Conservation (phyloP, 805 yeast species). For the Yarrowia divulgata region DNA sequence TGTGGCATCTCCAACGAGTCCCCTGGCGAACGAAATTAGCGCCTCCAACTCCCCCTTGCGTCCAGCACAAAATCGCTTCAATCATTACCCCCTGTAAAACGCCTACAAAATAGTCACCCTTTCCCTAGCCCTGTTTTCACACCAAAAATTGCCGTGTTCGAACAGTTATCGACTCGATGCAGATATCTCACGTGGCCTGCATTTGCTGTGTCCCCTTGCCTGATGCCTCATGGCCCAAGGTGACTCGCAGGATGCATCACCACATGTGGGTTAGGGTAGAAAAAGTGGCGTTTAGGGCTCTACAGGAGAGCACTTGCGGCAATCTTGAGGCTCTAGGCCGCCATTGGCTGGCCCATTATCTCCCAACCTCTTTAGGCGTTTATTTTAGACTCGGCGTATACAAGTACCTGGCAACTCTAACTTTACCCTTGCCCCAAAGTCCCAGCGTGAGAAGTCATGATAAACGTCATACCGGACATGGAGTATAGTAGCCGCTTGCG, state of each 20-base stretch:
- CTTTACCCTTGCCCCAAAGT: conserved; percentile 14
- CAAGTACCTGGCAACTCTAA: conserved; percentile 6
- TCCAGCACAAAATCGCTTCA: no score
- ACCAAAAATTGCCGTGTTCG: no score
- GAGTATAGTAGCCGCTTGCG: conserved; percentile 3
- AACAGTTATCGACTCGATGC: no score
- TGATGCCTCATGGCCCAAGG: no score
- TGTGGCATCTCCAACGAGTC: no score
- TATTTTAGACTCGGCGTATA: conserved; percentile 40
- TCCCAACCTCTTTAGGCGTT: conserved; percentile 3
- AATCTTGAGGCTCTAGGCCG: conserved; percentile 7
- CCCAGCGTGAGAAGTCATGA: not conserved
- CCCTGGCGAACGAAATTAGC: no score
- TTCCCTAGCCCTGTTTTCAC: no score
- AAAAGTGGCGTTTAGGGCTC: conserved; percentile 1
- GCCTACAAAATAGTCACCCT: no score
- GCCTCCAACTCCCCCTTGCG: no score
- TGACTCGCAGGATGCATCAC: not conserved
- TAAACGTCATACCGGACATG: conserved; percentile 6
- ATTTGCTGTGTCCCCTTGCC: no score
- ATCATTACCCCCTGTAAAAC: no score
- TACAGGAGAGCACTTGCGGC: conserved; percentile 4
- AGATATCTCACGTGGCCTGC: no score
- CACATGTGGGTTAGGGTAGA: conserved; percentile 16
- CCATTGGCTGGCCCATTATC: conserved; percentile 25